Evolutionary conservation across 495 filamentous ascomycete genomes (phyloP).

Genomic region (Chaetomidium leptoderma): DNA sequence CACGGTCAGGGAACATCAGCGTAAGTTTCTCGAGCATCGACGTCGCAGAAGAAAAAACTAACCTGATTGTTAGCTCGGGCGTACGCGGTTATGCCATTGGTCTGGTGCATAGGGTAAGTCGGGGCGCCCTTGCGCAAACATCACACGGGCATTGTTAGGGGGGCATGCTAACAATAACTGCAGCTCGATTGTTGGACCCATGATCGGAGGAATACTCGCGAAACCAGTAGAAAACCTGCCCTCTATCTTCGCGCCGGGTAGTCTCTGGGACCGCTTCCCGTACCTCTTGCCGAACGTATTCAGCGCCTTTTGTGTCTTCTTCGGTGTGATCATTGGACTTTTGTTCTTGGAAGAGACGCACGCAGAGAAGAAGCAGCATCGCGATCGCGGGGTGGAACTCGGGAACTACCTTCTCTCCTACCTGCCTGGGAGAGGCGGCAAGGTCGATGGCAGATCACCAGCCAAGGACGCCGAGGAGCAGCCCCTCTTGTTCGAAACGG

Average conservation of each 20-base stretch:
- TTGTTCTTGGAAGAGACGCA: constrained; percentile 96
- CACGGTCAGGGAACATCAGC: constrained; percentile 85
- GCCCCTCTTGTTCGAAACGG: constrained; percentile 47
- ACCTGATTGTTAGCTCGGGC: constrained; percentile 59
- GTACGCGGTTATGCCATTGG: constrained; percentile 94
- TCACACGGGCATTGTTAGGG: background rate
- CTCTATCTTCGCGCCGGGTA: constrained; percentile 63
- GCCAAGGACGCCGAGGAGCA: constrained; percentile 46
- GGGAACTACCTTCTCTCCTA: constrained; percentile 67
- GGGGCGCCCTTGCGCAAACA: background rate
- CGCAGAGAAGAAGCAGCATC: constrained; percentile 68
- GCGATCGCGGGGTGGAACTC: constrained; percentile 70
- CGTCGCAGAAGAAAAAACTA: constrained; percentile 23
- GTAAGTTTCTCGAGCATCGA: constrained; percentile 43
- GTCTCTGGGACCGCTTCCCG: constrained; percentile 77
- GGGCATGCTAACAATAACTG: constrained; percentile 14
- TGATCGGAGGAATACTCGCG: constrained; percentile 84
- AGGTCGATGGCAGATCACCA: constrained; percentile 8
- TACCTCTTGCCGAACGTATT: constrained; percentile 94
- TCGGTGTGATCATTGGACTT: constrained; percentile 77
- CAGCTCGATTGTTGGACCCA: constrained; percentile 76
- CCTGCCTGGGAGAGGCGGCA: constrained; percentile 28
- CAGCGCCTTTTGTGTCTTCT: constrained; percentile 70
- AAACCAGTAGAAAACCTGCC: constrained; percentile 81
- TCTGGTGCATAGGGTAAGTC: constrained; percentile 87